phyloP scores from a whole-genome alignment of 371 early-diverging fungal species.

The Apophysomyces ossiformis region DNA sequence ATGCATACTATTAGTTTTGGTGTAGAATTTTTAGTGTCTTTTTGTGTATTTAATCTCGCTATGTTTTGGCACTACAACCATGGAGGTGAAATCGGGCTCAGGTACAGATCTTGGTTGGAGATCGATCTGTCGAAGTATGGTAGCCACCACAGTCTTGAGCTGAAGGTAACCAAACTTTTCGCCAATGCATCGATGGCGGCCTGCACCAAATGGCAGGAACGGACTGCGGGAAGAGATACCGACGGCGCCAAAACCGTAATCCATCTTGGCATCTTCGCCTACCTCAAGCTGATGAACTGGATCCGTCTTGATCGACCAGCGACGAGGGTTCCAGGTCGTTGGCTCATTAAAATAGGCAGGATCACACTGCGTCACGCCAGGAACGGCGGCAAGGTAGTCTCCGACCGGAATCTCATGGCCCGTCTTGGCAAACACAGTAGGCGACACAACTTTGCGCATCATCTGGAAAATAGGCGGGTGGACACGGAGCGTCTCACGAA shows the following conservation, averaged over 20 bases:
- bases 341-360: slow-evolving; percentile 80
- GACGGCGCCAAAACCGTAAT: slow-evolving; percentile 87
- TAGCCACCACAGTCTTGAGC: slow-evolving; percentile 89
- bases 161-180: slow-evolving; percentile 96
- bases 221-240: slow-evolving; percentile 74
- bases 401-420: slow-evolving; percentile 89
- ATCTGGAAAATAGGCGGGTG: slow-evolving; percentile 93
- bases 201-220: slow-evolving; percentile 97
- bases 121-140: slow-evolving; percentile 78
- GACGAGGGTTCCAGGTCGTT: slow-evolving; percentile 74
- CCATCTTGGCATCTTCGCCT: slow-evolving; percentile 73
- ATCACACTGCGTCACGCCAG: slow-evolving; percentile 85
- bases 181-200: slow-evolving; percentile 98
- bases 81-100: slow-evolving; percentile 82
- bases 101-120: slow-evolving; percentile 75
- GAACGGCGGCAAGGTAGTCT: slow-evolving; percentile 84
- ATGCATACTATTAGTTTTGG: neutral
- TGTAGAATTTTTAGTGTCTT: slow-evolving; percentile 44
- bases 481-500: slow-evolving; percentile 92
- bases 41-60: slow-evolving; percentile 67
- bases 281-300: slow-evolving; percentile 55
- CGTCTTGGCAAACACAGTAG: slow-evolving; percentile 64
- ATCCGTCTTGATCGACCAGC: slow-evolving; percentile 70
- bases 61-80: slow-evolving; percentile 87
- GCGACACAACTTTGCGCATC: slow-evolving; percentile 87